Evolutionary conservation across 2,329 filamentous ascomycete genomes (phyloP).

Genomic region (Trichoderma sp.): DNA sequence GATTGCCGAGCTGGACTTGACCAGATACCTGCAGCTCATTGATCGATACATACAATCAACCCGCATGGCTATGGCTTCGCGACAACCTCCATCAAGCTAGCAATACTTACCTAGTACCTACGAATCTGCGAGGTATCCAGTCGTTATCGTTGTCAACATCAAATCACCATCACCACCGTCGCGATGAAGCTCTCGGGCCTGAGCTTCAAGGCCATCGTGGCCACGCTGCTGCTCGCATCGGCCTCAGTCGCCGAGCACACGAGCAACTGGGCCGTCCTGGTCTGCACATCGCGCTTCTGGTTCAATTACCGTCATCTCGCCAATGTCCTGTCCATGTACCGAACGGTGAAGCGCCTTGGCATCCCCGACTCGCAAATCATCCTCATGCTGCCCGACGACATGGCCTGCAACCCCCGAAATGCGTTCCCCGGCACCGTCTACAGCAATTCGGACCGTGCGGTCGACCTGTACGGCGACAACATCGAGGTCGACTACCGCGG

Average conservation of each 20-base stretch:
- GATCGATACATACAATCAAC: background rate
- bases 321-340: conserved; percentile 95
- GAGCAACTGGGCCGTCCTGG: conserved; percentile 98
- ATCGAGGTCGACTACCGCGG: conserved; percentile 98
- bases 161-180: background rate
- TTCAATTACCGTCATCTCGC: conserved; percentile 99
- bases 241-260: conserved; percentile 72
- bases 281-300: conserved; percentile 98
- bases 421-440: conserved; percentile 97
- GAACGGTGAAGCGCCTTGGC: conserved; percentile 94
- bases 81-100: background rate
- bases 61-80: conserved; percentile 8
- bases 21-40: background rate
- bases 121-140: background rate
- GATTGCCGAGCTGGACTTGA: background rate
- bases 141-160: background rate
- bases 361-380: conserved; percentile 99
- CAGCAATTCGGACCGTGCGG: conserved; percentile 92
- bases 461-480: conserved; percentile 96
- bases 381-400: conserved; percentile 99
- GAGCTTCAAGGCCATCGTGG: conserved; percentile 49
- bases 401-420: conserved; percentile 98
- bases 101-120: background rate
- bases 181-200: conserved; percentile 52
- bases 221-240: conserved; percentile 46